Base-by-base conservation (phyloP, 2,329 filamentous ascomycete species). In the Fusarium tjaetaba region DNA sequence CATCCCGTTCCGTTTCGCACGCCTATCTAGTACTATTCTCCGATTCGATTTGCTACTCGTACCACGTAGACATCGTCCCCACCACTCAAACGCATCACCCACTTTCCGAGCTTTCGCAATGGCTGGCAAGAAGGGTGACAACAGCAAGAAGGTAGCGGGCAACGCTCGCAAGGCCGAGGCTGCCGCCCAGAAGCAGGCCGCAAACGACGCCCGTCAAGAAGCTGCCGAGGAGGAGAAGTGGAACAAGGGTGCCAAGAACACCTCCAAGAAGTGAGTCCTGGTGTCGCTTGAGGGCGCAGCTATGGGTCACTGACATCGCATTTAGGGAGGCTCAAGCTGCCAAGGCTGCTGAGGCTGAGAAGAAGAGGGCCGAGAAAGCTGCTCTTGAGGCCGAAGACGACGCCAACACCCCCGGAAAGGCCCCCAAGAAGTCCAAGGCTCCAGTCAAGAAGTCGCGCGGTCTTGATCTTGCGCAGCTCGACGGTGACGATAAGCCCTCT, bases 351-450 rank as follows among this genome's bases (percentile, higher is more conserved):
- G 94, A 95, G 61, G 93, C 93, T 56, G 91, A 91, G 56, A 97
- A 96, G 84, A 95, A 97, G 85, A 98, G 97, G 85, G 96, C 95
- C 58, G 96, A 98, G 81, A 93, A 93, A 56, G 95, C 97, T 4
- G 94, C 95, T 16, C 85, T 95, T 30, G 85, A 95, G 42, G 92
- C 91, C 65, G 95, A 93, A 80, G 96, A 99, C 83, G 96, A 98
- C 80, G 92, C 89, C 71, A 87, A 77, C 76, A 81, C 89, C 64
- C 84, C 88, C 77, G 84, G 89, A 78, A 86, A 90, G 76, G 83
- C 88, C 28, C 88, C 90, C 60, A 94, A 94, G 84, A 91, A 92
- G 75, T 84, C 88, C 65, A 93, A 94, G 83, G 84, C 87, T 11
- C 91, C 92, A 16, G 85, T 87, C 56, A 93, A 93, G 83, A 93